phyloP scores from a whole-genome alignment of 768 basidiomycete species.

The Russula virescens region DNA sequence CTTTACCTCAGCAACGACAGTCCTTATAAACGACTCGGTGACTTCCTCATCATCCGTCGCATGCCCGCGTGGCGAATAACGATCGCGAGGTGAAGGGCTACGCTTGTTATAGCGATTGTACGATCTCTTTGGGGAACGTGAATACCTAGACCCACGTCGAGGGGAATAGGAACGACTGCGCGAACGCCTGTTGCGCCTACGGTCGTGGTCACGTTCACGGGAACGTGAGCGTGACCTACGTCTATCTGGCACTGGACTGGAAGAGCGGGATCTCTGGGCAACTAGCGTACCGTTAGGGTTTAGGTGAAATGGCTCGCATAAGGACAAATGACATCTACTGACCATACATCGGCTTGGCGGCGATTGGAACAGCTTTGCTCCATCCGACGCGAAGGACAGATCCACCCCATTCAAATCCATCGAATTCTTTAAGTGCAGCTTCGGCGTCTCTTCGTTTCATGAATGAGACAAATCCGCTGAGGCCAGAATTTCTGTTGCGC shows the following conservation, averaged over 20 bases:
- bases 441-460: constrained; percentile 94
- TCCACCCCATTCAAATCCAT: constrained; percentile 94
- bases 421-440: constrained; percentile 77
- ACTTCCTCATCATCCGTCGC: constrained; percentile 58
- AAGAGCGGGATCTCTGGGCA: constrained; percentile 26
- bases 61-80: constrained; percentile 33
- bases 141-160: constrained; percentile 33
- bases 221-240: constrained; percentile 30
- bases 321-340: constrained; percentile 21
- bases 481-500: constrained; percentile 62
- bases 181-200: constrained; percentile 31
- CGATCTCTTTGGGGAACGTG: constrained; percentile 38
- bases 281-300: constrained; percentile 5
- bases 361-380: constrained; percentile 94
- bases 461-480: constrained; percentile 95
- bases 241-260: constrained; percentile 33
- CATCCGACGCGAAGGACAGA: constrained; percentile 84
- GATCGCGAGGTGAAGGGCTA: constrained; percentile 45
- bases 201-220: constrained; percentile 29
- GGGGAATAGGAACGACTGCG: constrained; percentile 38
- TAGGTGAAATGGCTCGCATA: background rate
- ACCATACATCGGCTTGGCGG: constrained; percentile 79
- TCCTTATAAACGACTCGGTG: constrained; percentile 79
- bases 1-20: constrained; percentile 79
- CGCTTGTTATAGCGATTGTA: constrained; percentile 30